Evolutionary conservation across 2,329 filamentous ascomycete genomes (phyloP), one percentile per base, ranked within the genome.

Genomic region (Colletotrichum tamarilloi): DNA sequence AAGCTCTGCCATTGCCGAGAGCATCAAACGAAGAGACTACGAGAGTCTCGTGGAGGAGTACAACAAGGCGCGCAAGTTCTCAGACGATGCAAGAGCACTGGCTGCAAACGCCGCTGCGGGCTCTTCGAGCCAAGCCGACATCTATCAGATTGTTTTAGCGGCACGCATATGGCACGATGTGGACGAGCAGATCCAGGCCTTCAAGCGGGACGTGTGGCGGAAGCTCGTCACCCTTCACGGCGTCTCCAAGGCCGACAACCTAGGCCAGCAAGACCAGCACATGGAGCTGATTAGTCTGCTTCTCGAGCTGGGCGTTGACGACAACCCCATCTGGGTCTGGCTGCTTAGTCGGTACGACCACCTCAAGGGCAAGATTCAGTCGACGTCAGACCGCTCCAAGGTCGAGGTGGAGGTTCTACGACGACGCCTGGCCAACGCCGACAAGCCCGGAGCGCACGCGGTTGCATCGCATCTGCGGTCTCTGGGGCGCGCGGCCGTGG

Each of bases 311-410:
- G 97, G 97, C 7, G 95, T 98, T 2, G 93, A 97, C 11, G 95
- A 98, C 73, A 99, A 97, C 78, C 97, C 97, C 1, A 97, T 99
- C 75, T 98, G 94, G 94, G 89, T 97, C 12, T 99, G 97, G 95
- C 90, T 99, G 30, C 86, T 96, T 68, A 98, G 95, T 79, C 92
- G 94, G 58, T 97, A 95, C 79, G 94, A 98, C 76, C 92, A 95
- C 79, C 87, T 99, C 68, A 98, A 97, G 82, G 92, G 92, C 76
- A 97, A 94, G 80, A 96, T 98, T 66, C 90, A 91, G 55, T 87
- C 89, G 0, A 93, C 92, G 16, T 94, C 95, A 65, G 95, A 98
- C 75, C 91, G 95, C n/a, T 92, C 93, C 65, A 94, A 93, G 80
- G 91, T 97, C 22, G 96, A 99, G 82, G 95, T 98, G 76, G 97